phyloP scores from a whole-genome alignment of 2,329 filamentous ascomycete species.

The Colletotrichum lindemuthianum region DNA sequence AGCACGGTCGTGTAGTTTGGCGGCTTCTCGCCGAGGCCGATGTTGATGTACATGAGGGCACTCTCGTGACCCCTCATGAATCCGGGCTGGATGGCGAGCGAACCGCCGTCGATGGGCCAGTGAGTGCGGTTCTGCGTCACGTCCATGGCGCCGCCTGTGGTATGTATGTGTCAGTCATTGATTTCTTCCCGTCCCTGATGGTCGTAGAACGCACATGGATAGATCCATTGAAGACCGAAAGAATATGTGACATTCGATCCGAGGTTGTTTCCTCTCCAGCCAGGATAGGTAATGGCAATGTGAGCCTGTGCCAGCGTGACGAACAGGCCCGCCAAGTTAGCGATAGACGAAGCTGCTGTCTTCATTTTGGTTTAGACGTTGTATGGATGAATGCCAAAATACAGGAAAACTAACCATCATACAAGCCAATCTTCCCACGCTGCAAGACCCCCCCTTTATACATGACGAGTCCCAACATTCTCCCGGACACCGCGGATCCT shows the following conservation, averaged over 20 bases:
- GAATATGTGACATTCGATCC: slow-evolving; percentile 70
- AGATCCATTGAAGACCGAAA: slow-evolving; percentile 76
- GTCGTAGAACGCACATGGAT: slow-evolving; percentile 66
- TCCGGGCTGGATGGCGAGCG: slow-evolving; percentile 74
- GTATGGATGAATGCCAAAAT: background rate
- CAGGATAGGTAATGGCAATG: slow-evolving; percentile 71
- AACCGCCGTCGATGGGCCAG: slow-evolving; percentile 75
- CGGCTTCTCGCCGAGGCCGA: slow-evolving; percentile 71
- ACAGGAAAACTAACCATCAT: background rate
- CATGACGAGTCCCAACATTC: background rate
- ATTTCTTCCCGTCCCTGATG: background rate
- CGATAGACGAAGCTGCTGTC: background rate
- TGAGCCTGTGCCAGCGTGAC: slow-evolving; percentile 46
- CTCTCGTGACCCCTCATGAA: slow-evolving; percentile 76
- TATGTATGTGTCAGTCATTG: background rate
- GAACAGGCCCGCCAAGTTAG: background rate
- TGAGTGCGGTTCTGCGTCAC: slow-evolving; percentile 74
- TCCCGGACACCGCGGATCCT: background rate
- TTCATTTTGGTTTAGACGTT: background rate
- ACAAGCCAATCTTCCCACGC: background rate
- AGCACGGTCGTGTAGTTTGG: slow-evolving; percentile 75
- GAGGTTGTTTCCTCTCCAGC: slow-evolving; percentile 73
- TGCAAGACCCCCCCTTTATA: background rate
- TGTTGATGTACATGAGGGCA: slow-evolving; percentile 77
- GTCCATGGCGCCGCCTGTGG: slow-evolving; percentile 73